phyloP scores from a whole-genome alignment of 2,329 filamentous ascomycete species.

The Fusarium chuoi region DNA sequence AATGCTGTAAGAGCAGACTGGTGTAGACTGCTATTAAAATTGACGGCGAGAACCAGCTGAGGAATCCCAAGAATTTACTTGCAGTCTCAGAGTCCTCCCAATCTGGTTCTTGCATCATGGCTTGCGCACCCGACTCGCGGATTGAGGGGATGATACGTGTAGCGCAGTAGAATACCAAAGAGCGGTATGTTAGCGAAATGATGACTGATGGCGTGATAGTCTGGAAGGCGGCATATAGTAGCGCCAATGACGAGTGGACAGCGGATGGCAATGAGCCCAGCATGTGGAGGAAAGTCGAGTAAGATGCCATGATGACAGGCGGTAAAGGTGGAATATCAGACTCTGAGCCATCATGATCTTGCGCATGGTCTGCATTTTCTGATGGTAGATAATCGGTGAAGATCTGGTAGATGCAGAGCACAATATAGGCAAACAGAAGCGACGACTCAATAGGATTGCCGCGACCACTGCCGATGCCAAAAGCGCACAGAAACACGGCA shows the following conservation, averaged over 20 bases:
- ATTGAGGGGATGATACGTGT: conserved; percentile 96
- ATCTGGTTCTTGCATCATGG: conserved; percentile 84
- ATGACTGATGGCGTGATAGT: conserved; percentile 96
- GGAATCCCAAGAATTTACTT: conserved; percentile 79
- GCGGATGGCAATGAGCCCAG: conserved; percentile 85
- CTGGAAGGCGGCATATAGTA: conserved; percentile 91
- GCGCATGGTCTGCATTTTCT: conserved; percentile 65
- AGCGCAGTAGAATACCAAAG: conserved; percentile 94
- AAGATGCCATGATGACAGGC: conserved; percentile 98
- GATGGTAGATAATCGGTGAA: conserved; percentile 97
- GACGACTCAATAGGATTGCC: conserved; percentile 97
- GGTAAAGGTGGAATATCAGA: conserved; percentile 96
- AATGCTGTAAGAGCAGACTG: conserved; percentile 93
- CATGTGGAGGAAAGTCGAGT: conserved; percentile 88
- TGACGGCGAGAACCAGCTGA: conserved; percentile 94
- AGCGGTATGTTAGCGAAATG: conserved; percentile 91
- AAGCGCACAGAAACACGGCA: conserved; percentile 90
- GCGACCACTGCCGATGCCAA: conserved; percentile 92
- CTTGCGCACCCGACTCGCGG: conserved; percentile 83
- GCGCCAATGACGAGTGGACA: conserved; percentile 83
- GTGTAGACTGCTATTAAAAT: conserved; percentile 97
- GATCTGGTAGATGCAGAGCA: conserved; percentile 99
- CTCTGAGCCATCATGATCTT: conserved; percentile 64
- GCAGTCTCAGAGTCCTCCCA: conserved; percentile 88
- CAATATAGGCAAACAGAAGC: conserved; percentile 93